Percentiles rank a stretch among this genome's conserved stretches.
These are phyloP conservation scores for Candida khao-thaluensis DNA, from an alignment of 805 yeast species.

Conservation along the genomic window DNA sequence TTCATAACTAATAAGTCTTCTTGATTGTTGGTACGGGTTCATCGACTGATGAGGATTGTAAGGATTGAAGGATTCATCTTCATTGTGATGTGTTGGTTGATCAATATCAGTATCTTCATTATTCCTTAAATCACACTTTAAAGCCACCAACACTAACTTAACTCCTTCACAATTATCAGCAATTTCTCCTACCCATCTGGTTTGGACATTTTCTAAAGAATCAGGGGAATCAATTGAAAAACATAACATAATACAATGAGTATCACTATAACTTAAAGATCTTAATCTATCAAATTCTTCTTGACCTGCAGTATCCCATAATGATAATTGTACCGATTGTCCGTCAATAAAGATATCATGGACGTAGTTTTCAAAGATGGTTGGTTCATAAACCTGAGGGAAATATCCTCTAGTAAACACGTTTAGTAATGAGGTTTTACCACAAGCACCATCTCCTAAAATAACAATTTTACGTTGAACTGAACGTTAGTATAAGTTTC, in stretches of 20 bases:
- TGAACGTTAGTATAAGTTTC: constrained; percentile 16
- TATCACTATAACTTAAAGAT: constrained; percentile 89
- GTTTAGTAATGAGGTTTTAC: constrained; percentile 90
- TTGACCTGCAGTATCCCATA: constrained; percentile 99
- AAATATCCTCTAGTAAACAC: constrained; percentile 97
- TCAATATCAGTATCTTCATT: constrained; percentile 50
- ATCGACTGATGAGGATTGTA: constrained; percentile 33
- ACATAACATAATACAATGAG: constrained; percentile 96
- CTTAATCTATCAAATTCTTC: constrained; percentile 95
- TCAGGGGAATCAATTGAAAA: constrained; percentile 93
- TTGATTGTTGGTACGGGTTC: constrained; percentile 30
- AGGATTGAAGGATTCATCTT: constrained; percentile 27
- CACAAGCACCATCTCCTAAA: constrained; percentile 98
- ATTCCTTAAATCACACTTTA: constrained; percentile 88
- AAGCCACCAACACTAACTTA: constrained; percentile 86
- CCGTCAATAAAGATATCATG: constrained; percentile 96
- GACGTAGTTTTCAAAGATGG: constrained; percentile 95
- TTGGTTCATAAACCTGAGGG: constrained; percentile 98
- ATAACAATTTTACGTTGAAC: constrained; percentile 92
- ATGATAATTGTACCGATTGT: constrained; percentile 83
- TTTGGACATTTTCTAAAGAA: constrained; percentile 90
- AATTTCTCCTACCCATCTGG: constrained; percentile 96
- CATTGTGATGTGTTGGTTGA: constrained; percentile 24
- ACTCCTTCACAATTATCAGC: constrained; percentile 97
- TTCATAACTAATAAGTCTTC: constrained; percentile 75